phyloP scores from a whole-genome alignment of 371 early-diverging fungal species.

The Batkoa obscura region DNA sequence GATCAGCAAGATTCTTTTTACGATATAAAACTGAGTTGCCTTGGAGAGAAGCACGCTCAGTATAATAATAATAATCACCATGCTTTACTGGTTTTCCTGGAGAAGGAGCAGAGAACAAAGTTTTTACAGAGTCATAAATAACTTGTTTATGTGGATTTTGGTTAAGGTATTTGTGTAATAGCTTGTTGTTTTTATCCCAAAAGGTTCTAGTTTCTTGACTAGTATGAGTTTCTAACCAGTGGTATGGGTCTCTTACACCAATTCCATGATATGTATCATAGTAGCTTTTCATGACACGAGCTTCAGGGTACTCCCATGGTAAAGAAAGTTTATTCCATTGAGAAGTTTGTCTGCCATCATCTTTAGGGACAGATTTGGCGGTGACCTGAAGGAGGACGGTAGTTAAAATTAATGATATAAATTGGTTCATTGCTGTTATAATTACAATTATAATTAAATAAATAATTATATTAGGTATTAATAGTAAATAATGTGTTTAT shows the following conservation, averaged over 20 bases:
- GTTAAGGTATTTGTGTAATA: background rate
- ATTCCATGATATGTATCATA: background rate
- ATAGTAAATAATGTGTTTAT: no score
- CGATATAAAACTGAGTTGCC: slow-evolving; percentile 13
- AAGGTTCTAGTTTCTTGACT: slow-evolving; percentile 19
- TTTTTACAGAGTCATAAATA: background rate
- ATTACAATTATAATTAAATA: no score
- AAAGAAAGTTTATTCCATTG: no score
- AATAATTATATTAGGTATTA: no score
- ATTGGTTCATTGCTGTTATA: no score
- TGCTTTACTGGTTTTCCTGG: slow-evolving; percentile 16
- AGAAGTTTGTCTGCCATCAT: no score
- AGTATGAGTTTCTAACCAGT: slow-evolving; percentile 28
- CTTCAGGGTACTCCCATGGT: no score
- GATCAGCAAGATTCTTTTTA: background rate
- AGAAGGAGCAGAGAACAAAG: background rate
- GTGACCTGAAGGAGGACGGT: no score
- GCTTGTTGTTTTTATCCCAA: background rate
- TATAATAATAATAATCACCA: slow-evolving; percentile 34
- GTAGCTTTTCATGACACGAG: no score
- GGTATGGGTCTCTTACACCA: slow-evolving; percentile 23
- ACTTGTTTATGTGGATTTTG: background rate
- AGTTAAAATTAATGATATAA: no score
- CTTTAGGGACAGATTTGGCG: no score
- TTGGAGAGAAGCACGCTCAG: slow-evolving; percentile 36